Evolutionary conservation across 2,329 filamentous ascomycete species (phyloP), one percentile per base, ranked within the genome.

Genomic region (Botryotinia narcissicola): DNA sequence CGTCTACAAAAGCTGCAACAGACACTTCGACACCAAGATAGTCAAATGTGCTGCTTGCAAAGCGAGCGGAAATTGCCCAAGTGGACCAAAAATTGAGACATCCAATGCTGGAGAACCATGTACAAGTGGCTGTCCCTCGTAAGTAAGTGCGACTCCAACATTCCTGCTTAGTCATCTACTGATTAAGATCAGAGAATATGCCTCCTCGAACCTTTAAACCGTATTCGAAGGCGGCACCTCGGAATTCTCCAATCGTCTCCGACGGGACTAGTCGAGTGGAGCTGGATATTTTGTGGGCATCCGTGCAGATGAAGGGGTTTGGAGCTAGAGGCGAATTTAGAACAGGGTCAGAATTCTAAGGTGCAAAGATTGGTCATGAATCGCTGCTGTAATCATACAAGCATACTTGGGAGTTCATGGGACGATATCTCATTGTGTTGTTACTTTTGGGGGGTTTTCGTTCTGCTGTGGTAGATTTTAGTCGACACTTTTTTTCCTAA

Each of bases 391-490:
- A 73, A 69, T 59, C 71, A 69, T 73, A 73, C 71, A 60, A 73
- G 71, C 71, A 73, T 73, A 73, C 63, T 62, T 61, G 66, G 71
- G 71, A 73, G 71, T 73, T 73, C 48, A 67, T 68, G 70, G 46
- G 42, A 68, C 32, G 40, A 68, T 67, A 68, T 72, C 46, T 68
- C 70, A 66, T 67, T 51, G 42, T 57, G 63, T 68, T 72, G 37
- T 60, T 72, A 64, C 37, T 68, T 72, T 44, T 51, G 51, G 61
- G 70, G 54, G 51, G 18, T 29, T 73, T 40, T 69, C 71, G 54
- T 73, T 73, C 71, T 73, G 71, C 63, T 69, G 63, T 57, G 63
- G 63, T 73, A 73, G 70, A 72, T 66, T 61, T 73, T 60, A 51
- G 62, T 73, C 57, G 61, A 68, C 66, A 70, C 42, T 73, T 73